Evolutionary conservation across 164 flowering plant species (phyloP), one percentile per base, ranked within the genome.

Genomic region (Houttuynia cordata): DNA sequence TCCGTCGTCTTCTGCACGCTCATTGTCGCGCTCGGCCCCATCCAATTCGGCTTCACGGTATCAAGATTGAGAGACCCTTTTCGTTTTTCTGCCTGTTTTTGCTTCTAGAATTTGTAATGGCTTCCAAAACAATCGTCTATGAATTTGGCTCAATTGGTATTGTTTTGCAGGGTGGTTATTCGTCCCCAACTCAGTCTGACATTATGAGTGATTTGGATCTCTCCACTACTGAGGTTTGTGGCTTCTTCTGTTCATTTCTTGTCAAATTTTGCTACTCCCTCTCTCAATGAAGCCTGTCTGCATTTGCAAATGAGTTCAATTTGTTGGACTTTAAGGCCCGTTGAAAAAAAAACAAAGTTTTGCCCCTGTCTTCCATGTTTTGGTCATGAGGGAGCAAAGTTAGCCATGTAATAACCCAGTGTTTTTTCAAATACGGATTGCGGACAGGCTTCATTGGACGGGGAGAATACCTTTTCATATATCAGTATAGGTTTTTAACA

Each of bases 31-130:
- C 62, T 92, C 50, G 95, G 98, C 40, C 96, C 96, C 0, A 81
- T 92, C 70, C 98, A 92, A 60, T 89, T 85, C 66, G 98, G 98
- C 7, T 92, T 85, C 78, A 89, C 96, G 6, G 96, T 88, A 73
- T 45, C 4, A 45, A 30, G 53, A 37, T 23, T 0, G 51, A 24
- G 3, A 4, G 45, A 24, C 65, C 45, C 40, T 34, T 7, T 39
- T 13, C 51, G 45, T 39, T 6, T 56, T 25, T 21, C 21, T 19
- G 15, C 56, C 21, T 45, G 4, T 53, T 49, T 10, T 23, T 47
- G 1, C 51, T 30, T 12, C 30, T 51, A 45, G 17, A 12, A 15
- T 50, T 52, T 24, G 10, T 30, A 30, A 30, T 30, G 37, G 6
- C 21, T 60, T 49, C 53, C 45, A 45, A 12, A 12, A 7, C 9